Evolutionary conservation across 495 filamentous ascomycete genomes (phyloP).

Genomic region (Penicillium canescens): DNA sequence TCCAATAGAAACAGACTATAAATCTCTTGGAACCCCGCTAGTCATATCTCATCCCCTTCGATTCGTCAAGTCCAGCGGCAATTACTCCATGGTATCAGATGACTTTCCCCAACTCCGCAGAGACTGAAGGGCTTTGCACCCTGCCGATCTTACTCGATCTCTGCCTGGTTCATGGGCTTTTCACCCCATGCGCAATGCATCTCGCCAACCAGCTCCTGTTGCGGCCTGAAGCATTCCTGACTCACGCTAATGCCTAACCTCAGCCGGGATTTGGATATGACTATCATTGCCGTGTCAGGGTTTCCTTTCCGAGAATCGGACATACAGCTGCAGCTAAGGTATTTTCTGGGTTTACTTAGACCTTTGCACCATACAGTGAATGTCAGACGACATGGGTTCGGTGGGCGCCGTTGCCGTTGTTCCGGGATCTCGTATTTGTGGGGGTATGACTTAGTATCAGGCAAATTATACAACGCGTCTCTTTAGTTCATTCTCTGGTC

Average conservation of each 20-base stretch:
- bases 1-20: too few relatives aligned
- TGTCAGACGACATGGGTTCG: too few relatives aligned
- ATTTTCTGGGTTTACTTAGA: not conserved
- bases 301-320: not conserved
- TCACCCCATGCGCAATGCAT: slow-evolving; percentile 8
- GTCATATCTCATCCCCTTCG: not conserved
- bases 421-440: too few relatives aligned
- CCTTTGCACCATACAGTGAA: too few relatives aligned
- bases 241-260: slow-evolving; percentile 14
- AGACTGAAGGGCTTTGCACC: not conserved
- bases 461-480: too few relatives aligned
- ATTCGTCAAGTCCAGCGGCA: not conserved
- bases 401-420: too few relatives aligned
- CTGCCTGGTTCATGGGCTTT: slow-evolving; percentile 15
- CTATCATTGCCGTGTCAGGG: not conserved
- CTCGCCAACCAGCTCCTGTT: slow-evolving; percentile 4
- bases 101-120: not conserved
- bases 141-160: slow-evolving; percentile 8
- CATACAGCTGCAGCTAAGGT: slow-evolving; percentile 4
- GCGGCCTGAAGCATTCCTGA: slow-evolving; percentile 19
- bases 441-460: too few relatives aligned
- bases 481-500: too few relatives aligned
- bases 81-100: slow-evolving; percentile 8
- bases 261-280: not conserved
- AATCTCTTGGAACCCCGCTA: too few relatives aligned